Conservation (phyloP, 225 moss, liverwort and hornwort species). For the Marchantia paleacea region DNA sequence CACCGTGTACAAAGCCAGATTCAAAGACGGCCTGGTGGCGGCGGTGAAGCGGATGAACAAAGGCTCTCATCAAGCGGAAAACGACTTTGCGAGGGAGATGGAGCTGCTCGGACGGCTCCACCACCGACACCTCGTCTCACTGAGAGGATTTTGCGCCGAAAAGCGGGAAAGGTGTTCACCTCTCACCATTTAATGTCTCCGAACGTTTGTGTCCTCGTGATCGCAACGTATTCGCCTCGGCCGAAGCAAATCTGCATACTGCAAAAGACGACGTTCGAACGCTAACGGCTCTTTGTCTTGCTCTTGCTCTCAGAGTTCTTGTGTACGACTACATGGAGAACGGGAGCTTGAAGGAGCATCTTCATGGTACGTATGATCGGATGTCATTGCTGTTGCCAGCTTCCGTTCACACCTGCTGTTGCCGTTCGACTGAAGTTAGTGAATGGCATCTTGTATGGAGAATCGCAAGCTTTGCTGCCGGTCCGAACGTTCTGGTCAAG, state of each 20-base stretch:
- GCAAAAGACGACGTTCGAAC: background rate
- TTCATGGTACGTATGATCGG: conserved; percentile 41
- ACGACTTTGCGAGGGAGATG: conserved; percentile 61
- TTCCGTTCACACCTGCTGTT: background rate
- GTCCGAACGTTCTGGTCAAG: background rate
- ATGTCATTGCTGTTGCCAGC: background rate
- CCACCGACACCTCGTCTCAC: conserved; percentile 59
- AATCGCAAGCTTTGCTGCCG: background rate
- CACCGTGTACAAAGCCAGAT: conserved; percentile 63
- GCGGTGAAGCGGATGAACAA: conserved; percentile 67
- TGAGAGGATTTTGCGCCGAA: conserved; percentile 59
- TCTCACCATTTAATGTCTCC: background rate
- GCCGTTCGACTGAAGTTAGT: background rate
- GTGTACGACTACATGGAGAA: conserved; percentile 73
- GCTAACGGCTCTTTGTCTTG: background rate
- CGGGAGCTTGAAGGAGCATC: conserved; percentile 67
- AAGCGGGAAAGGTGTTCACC: conserved; percentile 51
- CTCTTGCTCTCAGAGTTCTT: conserved; percentile 42
- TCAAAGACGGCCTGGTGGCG: conserved; percentile 61
- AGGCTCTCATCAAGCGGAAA: conserved; percentile 51
- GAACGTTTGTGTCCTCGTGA: background rate
- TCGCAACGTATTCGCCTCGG: background rate
- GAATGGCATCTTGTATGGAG: background rate
- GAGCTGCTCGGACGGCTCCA: conserved; percentile 61
- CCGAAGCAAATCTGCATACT: background rate